Percentiles rank a stretch among this genome's conserved stretches.
These are phyloP conservation scores for Gnetum montanum DNA, from an alignment of 75 land plant species.

Conservation along the genomic window DNA sequence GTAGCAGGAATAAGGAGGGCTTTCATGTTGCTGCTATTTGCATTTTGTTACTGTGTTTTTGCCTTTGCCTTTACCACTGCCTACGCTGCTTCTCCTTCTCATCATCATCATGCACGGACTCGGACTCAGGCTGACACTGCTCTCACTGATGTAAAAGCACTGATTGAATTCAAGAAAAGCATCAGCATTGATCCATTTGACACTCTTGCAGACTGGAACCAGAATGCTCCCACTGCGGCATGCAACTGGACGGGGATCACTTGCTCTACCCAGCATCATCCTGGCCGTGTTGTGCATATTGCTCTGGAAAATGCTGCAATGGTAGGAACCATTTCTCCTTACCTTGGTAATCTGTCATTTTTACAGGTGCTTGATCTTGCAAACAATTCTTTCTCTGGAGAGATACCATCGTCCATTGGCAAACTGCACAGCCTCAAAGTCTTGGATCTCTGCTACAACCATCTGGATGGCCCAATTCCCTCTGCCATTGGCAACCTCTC, in stretches of 20 bases:
- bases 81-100: no score
- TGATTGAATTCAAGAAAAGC: constrained; percentile 15
- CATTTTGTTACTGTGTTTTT: no score
- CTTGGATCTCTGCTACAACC: constrained; percentile 35
- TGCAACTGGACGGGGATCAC: constrained; percentile 21
- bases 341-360: constrained; percentile 23
- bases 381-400: constrained; percentile 39
- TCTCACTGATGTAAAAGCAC: constrained; percentile 9
- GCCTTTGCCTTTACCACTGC: no score
- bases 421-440: constrained; percentile 18
- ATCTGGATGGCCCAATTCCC: constrained; percentile 36
- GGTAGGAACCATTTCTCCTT: constrained; percentile 8
- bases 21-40: no score
- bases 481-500: constrained; percentile 11
- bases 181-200: constrained; percentile 14
- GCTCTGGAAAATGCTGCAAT: neutral
- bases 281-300: neutral
- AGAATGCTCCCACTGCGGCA: constrained; percentile 1
- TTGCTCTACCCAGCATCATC: constrained; percentile 1
- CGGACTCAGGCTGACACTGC: no score
- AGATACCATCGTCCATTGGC: constrained; percentile 22
- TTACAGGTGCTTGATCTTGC: constrained; percentile 50
- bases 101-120: no score
- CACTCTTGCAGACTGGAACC: constrained; percentile 14
- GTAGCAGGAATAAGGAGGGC: no score